Percentiles rank a stretch among this genome's conserved stretches.
These are phyloP conservation scores for Chloridella minuta DNA, from an alignment of 352 stramenopile genomes.

Conservation along the genomic window DNA sequence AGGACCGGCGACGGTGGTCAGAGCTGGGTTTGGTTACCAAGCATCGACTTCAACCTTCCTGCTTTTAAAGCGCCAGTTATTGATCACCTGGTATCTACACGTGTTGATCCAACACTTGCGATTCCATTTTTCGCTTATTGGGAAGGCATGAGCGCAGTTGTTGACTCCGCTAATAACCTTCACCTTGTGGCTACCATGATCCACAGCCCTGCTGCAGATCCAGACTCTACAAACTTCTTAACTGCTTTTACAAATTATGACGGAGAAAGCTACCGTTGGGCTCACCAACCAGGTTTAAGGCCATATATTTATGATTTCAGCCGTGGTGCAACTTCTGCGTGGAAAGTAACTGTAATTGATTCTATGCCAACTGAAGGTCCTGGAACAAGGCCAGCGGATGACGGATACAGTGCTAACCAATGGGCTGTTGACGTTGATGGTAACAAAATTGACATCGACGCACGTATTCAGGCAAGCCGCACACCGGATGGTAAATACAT, in stretches of 20 bases:
- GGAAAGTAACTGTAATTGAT: neutral
- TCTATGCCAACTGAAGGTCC: neutral
- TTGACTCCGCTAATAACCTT: neutral
- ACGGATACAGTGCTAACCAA: neutral
- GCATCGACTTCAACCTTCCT: neutral
- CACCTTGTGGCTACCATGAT: neutral
- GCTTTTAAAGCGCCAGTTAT: neutral
- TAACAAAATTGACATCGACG: neutral
- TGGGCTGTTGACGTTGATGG: neutral
- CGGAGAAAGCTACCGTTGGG: neutral
- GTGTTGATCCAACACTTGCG: neutral
- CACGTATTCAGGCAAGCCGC: neutral
- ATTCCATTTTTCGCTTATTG: neutral
- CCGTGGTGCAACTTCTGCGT: neutral
- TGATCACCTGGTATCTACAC: neutral
- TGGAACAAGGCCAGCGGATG: neutral
- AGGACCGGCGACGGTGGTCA: neutral
- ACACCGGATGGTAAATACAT: neutral
- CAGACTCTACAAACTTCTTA: too few species aligned
- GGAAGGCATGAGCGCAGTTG: neutral
- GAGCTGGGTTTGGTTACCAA: neutral
- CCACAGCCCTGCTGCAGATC: too few species aligned
- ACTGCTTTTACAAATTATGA: too few species aligned
- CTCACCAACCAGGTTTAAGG: neutral
- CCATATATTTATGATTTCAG: neutral